Evolutionary conservation across 1,139 yeast genomes (phyloP), one percentile per base, ranked within the genome.

Genomic region (Yamadazyma atmosphaerica): DNA sequence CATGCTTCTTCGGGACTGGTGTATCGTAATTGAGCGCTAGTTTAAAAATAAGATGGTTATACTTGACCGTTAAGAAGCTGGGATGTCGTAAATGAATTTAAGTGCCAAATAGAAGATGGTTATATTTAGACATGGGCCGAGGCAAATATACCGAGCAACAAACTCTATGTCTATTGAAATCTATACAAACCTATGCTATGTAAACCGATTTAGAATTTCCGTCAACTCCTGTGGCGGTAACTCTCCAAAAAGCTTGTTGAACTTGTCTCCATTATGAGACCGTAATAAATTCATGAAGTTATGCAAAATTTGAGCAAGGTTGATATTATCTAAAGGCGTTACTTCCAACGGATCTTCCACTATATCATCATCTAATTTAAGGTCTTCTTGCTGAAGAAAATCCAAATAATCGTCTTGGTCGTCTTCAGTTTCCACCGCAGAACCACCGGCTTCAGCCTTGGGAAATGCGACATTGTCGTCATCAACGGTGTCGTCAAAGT

Each of bases 311-410:
- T 51, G 53, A 27, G 79, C 82, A 7, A 88, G 77, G 52, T 90
- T 82, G 31, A 90, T 63, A 31, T 68, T 64, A 52, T 92, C 98
- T 42, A 92, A 66, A 1, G 95, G 83, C 2, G 89, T 83, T 36
- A 83, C 81, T 3, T 85, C 77, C 47, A 87, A 72, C 3, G 96
- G 90, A 60, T 92, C 96, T 52, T 89, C 97, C 18, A 74, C 76
- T 4, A 86, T 59, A 28, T 73, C 80, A 18, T 81, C 87, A 34
- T 79, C 79, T 62, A 70, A 39, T 62, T 68, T 18, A 62, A 72
- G 4, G 59, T 49, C 33, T 53, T 65, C 47, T 69, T 66, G 38
- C 68, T 53, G 39, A 61, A 72, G 38, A 55, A 63, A 37, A 72
- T 68, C 51, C 16, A 62, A 68, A 12, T 62, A 71, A 13, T 59